Percentiles rank a stretch among this genome's conserved stretches.
Evolutionary conservation across 2,329 filamentous ascomycete species (phyloP).

Genomic region (Ascocoryne sarcoides): DNA sequence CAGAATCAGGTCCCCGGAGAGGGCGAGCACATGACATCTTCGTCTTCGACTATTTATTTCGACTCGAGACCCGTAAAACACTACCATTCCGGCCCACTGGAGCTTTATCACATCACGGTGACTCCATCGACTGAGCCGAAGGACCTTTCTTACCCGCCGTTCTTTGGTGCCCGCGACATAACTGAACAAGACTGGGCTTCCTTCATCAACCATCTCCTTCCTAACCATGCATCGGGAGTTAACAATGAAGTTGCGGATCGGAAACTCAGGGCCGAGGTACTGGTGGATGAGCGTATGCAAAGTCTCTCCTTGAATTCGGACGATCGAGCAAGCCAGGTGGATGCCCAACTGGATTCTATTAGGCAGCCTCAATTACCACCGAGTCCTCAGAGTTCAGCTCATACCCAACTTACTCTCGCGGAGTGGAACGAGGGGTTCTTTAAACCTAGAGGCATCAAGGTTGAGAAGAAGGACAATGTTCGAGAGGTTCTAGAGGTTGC

Average conservation of each 20-base stretch:
- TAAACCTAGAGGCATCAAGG: slow-evolving; percentile 37
- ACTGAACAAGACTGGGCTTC: slow-evolving; percentile 48
- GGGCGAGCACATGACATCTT: slow-evolving; percentile 10
- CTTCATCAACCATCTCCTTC: slow-evolving; percentile 48
- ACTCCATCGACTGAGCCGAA: slow-evolving; percentile 10
- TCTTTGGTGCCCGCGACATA: slow-evolving; percentile 34
- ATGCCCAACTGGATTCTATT: slow-evolving; percentile 35
- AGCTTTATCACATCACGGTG: slow-evolving; percentile 12
- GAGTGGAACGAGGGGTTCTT: slow-evolving; percentile 54
- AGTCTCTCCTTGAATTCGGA: slow-evolving; percentile 15
- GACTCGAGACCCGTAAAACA: slow-evolving; percentile 23
- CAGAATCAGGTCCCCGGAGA: slow-evolving; percentile 11
- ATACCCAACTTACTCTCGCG: slow-evolving; percentile 34
- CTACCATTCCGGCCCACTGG: slow-evolving; percentile 24
- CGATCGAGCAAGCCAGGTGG: slow-evolving; percentile 27
- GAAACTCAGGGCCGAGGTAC: slow-evolving; percentile 40
- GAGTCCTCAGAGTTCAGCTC: slow-evolving; percentile 16
- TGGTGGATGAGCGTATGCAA: slow-evolving; percentile 24
- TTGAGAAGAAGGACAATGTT: slow-evolving; percentile 35
- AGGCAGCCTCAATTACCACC: slow-evolving; percentile 3
- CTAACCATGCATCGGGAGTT: slow-evolving; percentile 35
- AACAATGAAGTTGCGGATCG: slow-evolving; percentile 42
- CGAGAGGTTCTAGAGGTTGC: slow-evolving; percentile 31
- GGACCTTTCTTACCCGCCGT: slow-evolving; percentile 18
- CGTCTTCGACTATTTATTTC: slow-evolving; percentile 22